Base-by-base conservation (phyloP, 1,139 yeast species). In the Pichia inconspicua region DNA sequence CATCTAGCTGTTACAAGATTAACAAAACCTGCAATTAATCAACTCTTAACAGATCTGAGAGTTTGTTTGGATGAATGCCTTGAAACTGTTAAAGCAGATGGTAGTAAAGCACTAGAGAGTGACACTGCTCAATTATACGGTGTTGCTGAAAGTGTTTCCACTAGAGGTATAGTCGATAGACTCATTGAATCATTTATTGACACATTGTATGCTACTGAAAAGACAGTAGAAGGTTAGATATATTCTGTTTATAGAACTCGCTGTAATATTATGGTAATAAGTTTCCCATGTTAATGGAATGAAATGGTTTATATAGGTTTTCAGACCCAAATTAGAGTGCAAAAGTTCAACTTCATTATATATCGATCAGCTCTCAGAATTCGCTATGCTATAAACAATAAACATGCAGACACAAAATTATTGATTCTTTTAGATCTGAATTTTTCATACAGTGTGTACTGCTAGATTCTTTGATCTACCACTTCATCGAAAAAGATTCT, bases 111-210 rank as follows among this genome's bases (percentile, higher is more conserved):
- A 2, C 65, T 70, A 17, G 73, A 74, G 34, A 67, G 84, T 41
- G 85, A 80, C 49, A 87, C 95, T 3, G 92, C 96, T 22, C 95
- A 94, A 1, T 64, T 92, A 47, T 92, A 92, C 61, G 97, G 98
- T 55, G 95, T 90, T 44, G 97, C 97, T 0, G 97, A 96, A 7
- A 85, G 92, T 60, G 78, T 92, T 34, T 71, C 77, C 51, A 87
- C 97, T 0, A 76, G 81, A 0, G 94, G 95, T 1, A 81, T 92
- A n/a, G 96, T 90, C 4, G 95, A 84, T 53, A 72, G 75, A 50
- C 66, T 90, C 27, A 84, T 90, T 44, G 83, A 78, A 27, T 92
- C 84, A 0, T 92, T 89, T 62, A 68, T 90, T 44, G 96, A 92
- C 64, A 74, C 87, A 14, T 63, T 92, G 45, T 92, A 86, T 63